Evolutionary conservation across 1,284 basidiomycete genomes (phyloP).

Genomic region (Apiotrichum mycotoxinovorans): DNA sequence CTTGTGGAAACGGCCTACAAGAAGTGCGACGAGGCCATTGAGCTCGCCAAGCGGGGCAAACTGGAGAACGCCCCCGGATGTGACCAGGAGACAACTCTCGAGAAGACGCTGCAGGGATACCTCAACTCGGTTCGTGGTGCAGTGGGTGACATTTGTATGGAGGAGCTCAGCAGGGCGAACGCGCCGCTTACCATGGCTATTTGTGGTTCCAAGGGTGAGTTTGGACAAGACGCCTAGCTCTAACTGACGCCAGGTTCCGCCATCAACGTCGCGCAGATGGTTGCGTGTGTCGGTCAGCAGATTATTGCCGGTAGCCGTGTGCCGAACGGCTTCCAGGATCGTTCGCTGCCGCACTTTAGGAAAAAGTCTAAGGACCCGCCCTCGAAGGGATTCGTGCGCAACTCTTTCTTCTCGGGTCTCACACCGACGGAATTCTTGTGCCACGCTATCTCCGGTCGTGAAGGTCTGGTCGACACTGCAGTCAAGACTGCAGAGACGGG

Average conservation of each 20-base stretch:
- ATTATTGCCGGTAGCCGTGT: slow-evolving; percentile 98
- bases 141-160: slow-evolving; percentile 97
- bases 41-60: slow-evolving; percentile 83
- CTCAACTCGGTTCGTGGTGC: slow-evolving; percentile 92
- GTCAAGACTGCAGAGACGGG: slow-evolving; percentile 99
- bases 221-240: slow-evolving; percentile 7
- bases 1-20: slow-evolving; percentile 87
- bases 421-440: slow-evolving; percentile 95
- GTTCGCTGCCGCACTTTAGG: slow-evolving; percentile 95
- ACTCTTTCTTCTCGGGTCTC: slow-evolving; percentile 95
- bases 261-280: slow-evolving; percentile 99
- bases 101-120: slow-evolving; percentile 89
- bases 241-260: slow-evolving; percentile 79
- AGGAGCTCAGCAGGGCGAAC: slow-evolving; percentile 91
- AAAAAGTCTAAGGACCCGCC: slow-evolving; percentile 97
- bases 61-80: slow-evolving; percentile 95
- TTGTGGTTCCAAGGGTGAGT: slow-evolving; percentile 91
- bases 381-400: slow-evolving; percentile 96
- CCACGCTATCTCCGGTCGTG: slow-evolving; percentile 97
- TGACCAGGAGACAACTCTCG: slow-evolving; percentile 93
- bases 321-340: slow-evolving; percentile 98
- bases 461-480: slow-evolving; percentile 97
- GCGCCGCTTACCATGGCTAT: slow-evolving; percentile 99
- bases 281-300: slow-evolving; percentile 98
- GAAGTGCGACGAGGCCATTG: slow-evolving; percentile 81